Base-by-base conservation (phyloP, 2,329 filamentous ascomycete species). In the Ophiostoma novo-ulmi region DNA sequence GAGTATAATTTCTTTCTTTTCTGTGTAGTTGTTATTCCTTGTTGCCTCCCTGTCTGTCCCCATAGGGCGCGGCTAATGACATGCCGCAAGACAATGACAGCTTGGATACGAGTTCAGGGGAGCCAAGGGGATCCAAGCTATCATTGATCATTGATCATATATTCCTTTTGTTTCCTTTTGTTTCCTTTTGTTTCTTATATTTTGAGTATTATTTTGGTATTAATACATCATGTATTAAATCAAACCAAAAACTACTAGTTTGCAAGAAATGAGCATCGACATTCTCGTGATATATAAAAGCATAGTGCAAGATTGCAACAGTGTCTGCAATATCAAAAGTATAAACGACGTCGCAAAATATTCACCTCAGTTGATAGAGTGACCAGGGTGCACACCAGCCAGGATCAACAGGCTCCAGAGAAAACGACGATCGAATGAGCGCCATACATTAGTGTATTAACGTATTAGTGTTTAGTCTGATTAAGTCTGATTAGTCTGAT, bases 371-470 rank as follows among this genome's bases (percentile, higher is more conserved):
- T n/a, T 48, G n/a, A 58, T 58, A 14, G n/a, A 58, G 11, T 31
- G 63, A 39, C 63, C 63, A 65, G 63, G 63, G 63, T 65, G 35
- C 36, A 38, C 20, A 13, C 17, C 44, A 44, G 41, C 22, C 22
- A 65, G 63, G 35, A 11, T 39, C 63, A 64, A 38, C n/a, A 65
- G 35, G 63, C 17, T 65, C 63, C 17, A n/a, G 20, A 65, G 14
- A 65, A 65, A 65, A 39, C 13, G 63, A 38, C 63, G 63, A 65
- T 65, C 63, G n/a, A 65, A 65, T 65, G 63, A 65, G 63, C 63
- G 63, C 63, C 63, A 65, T 65, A 65, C 63, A 38, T 65, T 65
- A 65, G 63, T 65, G 63, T 65, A 22, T n/a, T 65, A 65, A 17
- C 61, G 13, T 3, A 64, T 64, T 64, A 64, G 61, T 64, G 31